Percentiles rank a stretch among this genome's conserved stretches.
Evolutionary conservation across 495 filamentous ascomycete species (phyloP).

Genomic region (Neurospora sp.): DNA sequence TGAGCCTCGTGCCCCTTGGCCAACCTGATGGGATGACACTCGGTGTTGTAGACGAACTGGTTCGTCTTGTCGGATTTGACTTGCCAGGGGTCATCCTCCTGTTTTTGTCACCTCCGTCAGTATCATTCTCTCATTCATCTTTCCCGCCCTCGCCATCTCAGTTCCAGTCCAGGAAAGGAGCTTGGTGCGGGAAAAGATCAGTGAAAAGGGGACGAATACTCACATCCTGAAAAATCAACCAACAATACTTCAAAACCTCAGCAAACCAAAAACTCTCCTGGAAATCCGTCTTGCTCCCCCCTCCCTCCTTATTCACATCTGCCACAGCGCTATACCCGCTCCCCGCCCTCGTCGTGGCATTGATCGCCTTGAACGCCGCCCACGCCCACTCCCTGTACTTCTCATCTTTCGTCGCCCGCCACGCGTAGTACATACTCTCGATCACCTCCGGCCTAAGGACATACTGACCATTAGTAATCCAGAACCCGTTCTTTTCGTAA

Average conservation of each 20-base stretch:
- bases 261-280: slow-evolving; percentile 90
- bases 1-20: background rate
- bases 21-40: slow-evolving; percentile 68
- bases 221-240: slow-evolving; percentile 42
- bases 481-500: slow-evolving; percentile 61
- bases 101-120: background rate
- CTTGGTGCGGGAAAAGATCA: too few relatives aligned
- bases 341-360: slow-evolving; percentile 48
- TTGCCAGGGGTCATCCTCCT: slow-evolving; percentile 51
- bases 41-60: slow-evolving; percentile 72
- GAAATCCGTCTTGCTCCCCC: slow-evolving; percentile 54
- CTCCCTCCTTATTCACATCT: slow-evolving; percentile 54
- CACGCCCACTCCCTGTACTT: slow-evolving; percentile 79
- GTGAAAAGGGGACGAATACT: background rate
- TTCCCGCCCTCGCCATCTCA: too few relatives aligned
- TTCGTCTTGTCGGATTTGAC: slow-evolving; percentile 47
- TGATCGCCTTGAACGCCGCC: slow-evolving; percentile 67
- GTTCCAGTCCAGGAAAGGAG: too few relatives aligned
- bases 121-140: too few relatives aligned
- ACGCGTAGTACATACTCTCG: slow-evolving; percentile 84
- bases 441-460: slow-evolving; percentile 75
- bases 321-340: slow-evolving; percentile 56
- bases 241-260: slow-evolving; percentile 81
- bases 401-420: slow-evolving; percentile 58
- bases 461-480: slow-evolving; percentile 52